Evolutionary conservation across 176 grass and related monocot genomes (phyloP), one percentile per base, ranked within the genome.

Genomic region (Canna indica): DNA sequence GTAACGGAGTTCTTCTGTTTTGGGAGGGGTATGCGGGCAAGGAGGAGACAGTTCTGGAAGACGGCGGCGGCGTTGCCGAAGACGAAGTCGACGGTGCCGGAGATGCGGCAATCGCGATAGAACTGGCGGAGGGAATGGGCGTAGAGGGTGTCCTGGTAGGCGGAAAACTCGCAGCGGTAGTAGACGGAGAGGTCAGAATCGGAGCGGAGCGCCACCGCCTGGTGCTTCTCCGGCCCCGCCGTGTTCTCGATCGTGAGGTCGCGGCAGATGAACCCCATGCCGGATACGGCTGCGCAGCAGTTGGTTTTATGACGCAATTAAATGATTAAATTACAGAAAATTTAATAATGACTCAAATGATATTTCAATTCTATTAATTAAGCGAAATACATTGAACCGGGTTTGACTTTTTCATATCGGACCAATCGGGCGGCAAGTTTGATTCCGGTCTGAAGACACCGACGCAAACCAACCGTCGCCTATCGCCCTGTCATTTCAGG

Each of bases 81-180:
- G 18, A 57, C 20, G 70, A 72, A 72, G 31, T 72, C 70, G 29
- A 72, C 50, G 16, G 70, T 72, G 70, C 70, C 70, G 29, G 48
- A 20, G 20, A 72, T 26, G 30, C 30, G 30, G 48, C 70, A 72
- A 1, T 72, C 48, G 48, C 47, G 70, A 32, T 58, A 72, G 70
- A 72, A 72, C 70, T 72, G 70, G 17, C 70, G 70, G 48, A 72
- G 70, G 30, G 70, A 72, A 48, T 72, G 70, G 17, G 70, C 70
- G 70, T 56, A 56, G 70, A 70, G 27, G 0, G 68, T 70, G 44
- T 70, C 68, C 68, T 70, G 68, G 44, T 33, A 70, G 31, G 31
- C 69, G 47, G 29, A 8, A 17, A 72, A 54, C 11, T 54, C 69
- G 69, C 46, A 36, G 70, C 31, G 46, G 20, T 72, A 36, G 48